Evolutionary conservation across 139 green algal genomes (phyloP).

Genomic region (Chlorella sp.): DNA sequence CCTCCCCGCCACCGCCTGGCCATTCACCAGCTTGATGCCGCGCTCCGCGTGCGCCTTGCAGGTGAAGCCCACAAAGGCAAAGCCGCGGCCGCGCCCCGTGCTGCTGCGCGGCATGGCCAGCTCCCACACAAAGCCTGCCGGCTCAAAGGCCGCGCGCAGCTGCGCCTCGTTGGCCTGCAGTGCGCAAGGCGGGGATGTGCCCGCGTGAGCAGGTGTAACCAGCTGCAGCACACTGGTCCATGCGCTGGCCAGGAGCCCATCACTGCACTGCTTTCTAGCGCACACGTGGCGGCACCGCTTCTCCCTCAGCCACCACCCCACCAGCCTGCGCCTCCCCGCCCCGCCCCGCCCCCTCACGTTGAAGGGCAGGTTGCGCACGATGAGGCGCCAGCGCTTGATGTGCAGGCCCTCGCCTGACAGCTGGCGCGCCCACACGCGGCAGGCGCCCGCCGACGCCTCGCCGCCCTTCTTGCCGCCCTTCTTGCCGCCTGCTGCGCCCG

Average conservation of each 20-base stretch:
- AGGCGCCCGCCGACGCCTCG: not conserved
- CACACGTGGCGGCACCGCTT: no score
- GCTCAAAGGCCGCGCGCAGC: conserved; percentile 51
- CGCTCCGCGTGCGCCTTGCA: conserved; percentile 71
- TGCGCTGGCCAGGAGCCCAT: not conserved
- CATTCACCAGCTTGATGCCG: conserved; percentile 86
- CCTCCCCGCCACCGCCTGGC: conserved; percentile 66
- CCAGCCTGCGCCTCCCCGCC: not conserved
- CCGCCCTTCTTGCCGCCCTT: conserved; percentile 7
- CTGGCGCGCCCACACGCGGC: conserved; percentile 55
- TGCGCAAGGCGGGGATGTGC: not conserved
- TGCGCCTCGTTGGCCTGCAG: conserved; percentile 62
- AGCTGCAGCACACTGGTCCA: not conserved
- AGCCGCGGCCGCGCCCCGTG: conserved; percentile 75
- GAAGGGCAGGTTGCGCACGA: conserved; percentile 93
- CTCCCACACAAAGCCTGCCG: conserved; percentile 80
- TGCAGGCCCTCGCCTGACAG: conserved; percentile 85
- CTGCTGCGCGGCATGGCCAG: conserved; percentile 66
- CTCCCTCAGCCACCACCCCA: not conserved
- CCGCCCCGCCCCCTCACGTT: conserved; percentile 47
- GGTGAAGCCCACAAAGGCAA: conserved; percentile 92
- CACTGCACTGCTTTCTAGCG: not conserved
- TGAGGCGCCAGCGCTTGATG: conserved; percentile 90
- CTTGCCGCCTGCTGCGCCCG: conserved; percentile 15
- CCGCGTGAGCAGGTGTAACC: not conserved